Percentiles rank a stretch among this genome's conserved stretches.
These are phyloP conservation scores for Rostrohypoxylon terebratum DNA, from an alignment of 495 filamentous ascomycete genomes.

Conservation along the genomic window DNA sequence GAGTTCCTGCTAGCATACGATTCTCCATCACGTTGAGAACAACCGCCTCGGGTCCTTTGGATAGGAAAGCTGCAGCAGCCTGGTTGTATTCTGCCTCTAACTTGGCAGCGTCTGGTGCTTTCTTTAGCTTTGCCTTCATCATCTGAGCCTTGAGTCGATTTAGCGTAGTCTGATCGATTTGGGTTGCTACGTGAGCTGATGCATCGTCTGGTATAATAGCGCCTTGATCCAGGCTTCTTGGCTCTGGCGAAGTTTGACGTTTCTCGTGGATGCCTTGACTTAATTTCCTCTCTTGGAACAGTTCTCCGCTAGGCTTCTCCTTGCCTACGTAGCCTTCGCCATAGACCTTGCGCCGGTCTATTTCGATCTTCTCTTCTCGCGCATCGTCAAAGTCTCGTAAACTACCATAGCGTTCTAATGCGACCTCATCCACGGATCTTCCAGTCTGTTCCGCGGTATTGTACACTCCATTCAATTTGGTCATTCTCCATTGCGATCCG, in stretches of 20 bases:
- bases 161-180: slow-evolving; percentile 78
- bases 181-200: slow-evolving; percentile 53
- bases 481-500: slow-evolving; percentile 96
- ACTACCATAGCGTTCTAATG: slow-evolving; percentile 82
- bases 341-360: slow-evolving; percentile 86
- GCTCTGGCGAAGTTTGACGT: slow-evolving; percentile 53
- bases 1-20: slow-evolving; percentile 81
- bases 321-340: slow-evolving; percentile 89
- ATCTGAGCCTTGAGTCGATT: slow-evolving; percentile 92
- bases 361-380: slow-evolving; percentile 91
- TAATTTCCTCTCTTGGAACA: slow-evolving; percentile 76
- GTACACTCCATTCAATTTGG: slow-evolving; percentile 88
- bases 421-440: slow-evolving; percentile 79
- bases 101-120: slow-evolving; percentile 75
- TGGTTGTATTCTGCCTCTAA: slow-evolving; percentile 88
- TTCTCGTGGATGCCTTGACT: slow-evolving; percentile 59
- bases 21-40: slow-evolving; percentile 89
- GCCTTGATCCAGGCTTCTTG: slow-evolving; percentile 57
- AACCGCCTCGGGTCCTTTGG: slow-evolving; percentile 70
- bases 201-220: slow-evolving; percentile 58
- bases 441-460: slow-evolving; percentile 79
- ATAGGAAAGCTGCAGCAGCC: slow-evolving; percentile 68
- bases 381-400: slow-evolving; percentile 91
- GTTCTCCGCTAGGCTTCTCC: slow-evolving; percentile 86
- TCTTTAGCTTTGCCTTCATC: slow-evolving; percentile 90